A percentile compares a stretch with the other conserved stretches of the same genome.
Evolutionary conservation across 1,284 basidiomycete species (phyloP).

Genomic region (Cryptococcus jaspeensis): DNA sequence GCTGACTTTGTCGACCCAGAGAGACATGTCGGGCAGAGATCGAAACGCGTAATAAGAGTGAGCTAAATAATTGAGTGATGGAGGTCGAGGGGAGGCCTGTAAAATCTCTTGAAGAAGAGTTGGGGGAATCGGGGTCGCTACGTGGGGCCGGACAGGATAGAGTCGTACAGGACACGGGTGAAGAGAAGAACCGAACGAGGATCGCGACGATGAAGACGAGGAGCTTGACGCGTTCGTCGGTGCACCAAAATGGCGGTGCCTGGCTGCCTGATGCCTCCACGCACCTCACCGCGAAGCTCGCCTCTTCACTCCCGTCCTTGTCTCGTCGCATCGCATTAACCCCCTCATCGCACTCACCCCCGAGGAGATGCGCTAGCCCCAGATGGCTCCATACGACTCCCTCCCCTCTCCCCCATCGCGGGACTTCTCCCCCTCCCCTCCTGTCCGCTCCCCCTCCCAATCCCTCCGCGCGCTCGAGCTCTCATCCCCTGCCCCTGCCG

Average conservation of each 20-base stretch:
- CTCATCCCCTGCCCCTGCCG: conserved; percentile 33
- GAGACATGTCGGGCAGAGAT: conserved; percentile 61
- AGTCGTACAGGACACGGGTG: no score
- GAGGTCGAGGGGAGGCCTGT: background rate
- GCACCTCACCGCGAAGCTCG: no score
- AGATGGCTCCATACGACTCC: conserved; percentile 8
- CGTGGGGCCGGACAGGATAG: no score
- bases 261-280: no score
- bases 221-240: no score
- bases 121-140: no score
- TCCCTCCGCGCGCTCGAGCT: conserved; percentile 75
- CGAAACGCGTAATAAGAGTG: conserved; percentile 8
- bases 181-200: no score
- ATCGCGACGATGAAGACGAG: no score
- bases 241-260: no score
- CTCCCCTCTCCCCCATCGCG: conserved; percentile 3
- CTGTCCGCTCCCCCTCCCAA: conserved; percentile 58
- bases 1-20: conserved; percentile 80
- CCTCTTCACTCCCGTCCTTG: background rate
- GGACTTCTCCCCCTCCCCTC: conserved; percentile 49
- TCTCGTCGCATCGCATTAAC: no score
- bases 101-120: no score
- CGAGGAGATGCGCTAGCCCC: background rate
- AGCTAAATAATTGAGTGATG: background rate
- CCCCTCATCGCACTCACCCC: background rate